These are phyloP conservation scores for Cladophialophora yegresii DNA, from an alignment of 2,329 filamentous ascomycete species.

Conservation along the genomic window DNA sequence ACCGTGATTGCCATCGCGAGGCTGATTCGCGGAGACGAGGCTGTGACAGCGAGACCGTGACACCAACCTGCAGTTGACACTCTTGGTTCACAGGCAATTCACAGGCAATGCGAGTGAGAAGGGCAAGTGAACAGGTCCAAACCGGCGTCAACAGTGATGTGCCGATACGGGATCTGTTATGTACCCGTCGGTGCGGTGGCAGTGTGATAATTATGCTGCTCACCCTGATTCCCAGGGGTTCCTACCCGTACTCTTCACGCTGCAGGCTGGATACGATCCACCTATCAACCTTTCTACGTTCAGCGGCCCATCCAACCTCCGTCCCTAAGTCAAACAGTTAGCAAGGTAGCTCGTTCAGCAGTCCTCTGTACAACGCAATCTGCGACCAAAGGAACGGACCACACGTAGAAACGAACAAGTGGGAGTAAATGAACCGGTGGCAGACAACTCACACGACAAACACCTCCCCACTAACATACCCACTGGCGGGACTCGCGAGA, in stretches of 20 bases:
- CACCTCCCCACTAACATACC: constrained; percentile 53
- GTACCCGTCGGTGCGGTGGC: background rate
- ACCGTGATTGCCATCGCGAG: too few relatives aligned
- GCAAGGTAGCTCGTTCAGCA: background rate
- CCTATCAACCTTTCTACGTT: too few relatives aligned
- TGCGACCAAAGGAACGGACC: background rate
- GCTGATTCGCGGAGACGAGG: too few relatives aligned
- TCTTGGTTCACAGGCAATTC: background rate
- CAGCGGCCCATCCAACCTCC: constrained; percentile 5
- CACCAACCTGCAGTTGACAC: background rate
- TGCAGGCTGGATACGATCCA: background rate
- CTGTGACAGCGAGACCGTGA: too few relatives aligned
- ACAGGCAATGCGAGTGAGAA: background rate
- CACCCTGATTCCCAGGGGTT: too few relatives aligned
- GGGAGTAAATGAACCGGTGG: background rate
- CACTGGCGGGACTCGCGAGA: constrained; percentile 50
- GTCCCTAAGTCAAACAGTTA: background rate
- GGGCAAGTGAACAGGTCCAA: background rate
- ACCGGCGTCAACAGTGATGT: background rate
- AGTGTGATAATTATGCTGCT: too few relatives aligned
- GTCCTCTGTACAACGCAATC: background rate
- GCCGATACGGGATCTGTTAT: background rate
- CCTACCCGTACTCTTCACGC: too few relatives aligned
- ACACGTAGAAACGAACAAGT: too few relatives aligned
- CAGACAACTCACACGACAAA: constrained; percentile 41